phyloP scores from a whole-genome alignment of 306 rosid species.

The Inga leiocalycina region DNA sequence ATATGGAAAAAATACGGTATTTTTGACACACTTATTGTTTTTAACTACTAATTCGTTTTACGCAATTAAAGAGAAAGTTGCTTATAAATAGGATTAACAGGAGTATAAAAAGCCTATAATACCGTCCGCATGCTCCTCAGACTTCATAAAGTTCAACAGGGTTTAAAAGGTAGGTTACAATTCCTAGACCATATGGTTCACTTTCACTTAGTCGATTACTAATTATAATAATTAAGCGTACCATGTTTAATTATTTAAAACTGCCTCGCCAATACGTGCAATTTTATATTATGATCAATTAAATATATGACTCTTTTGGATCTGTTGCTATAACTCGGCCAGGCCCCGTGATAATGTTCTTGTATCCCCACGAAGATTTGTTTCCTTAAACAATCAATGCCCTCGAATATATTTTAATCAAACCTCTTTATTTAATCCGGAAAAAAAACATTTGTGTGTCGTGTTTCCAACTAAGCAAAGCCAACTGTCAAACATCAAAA shows the following conservation, averaged over 20 bases:
- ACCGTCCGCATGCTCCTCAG: neutral
- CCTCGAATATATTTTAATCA: neutral
- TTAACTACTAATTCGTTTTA: too few relatives aligned
- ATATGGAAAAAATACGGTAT: too few relatives aligned
- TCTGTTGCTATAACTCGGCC: neutral
- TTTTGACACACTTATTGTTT: too few relatives aligned
- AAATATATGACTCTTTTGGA: neutral
- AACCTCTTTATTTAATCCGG: neutral
- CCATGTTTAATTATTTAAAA: neutral
- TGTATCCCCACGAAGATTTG: slow-evolving; percentile 31
- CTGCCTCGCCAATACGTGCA: neutral
- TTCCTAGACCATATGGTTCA: neutral
- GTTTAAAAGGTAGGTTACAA: neutral
- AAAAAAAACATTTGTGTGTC: neutral
- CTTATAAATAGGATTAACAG: too few relatives aligned
- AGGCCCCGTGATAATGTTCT: slow-evolving; percentile 23
- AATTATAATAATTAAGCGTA: neutral
- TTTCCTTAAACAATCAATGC: slow-evolving; percentile 25
- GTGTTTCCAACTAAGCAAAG: slow-evolving; percentile 30
- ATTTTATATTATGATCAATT: neutral
- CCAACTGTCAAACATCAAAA: slow-evolving; percentile 43
- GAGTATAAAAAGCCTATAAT: neutral
- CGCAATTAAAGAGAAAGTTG: too few relatives aligned
- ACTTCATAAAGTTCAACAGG: neutral
- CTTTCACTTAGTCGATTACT: neutral